A percentile compares a stretch with the other conserved stretches of the same genome.
Evolutionary conservation across 2,329 filamentous ascomycete species (phyloP).

Genomic region (Dendrostoma leiphaemia): DNA sequence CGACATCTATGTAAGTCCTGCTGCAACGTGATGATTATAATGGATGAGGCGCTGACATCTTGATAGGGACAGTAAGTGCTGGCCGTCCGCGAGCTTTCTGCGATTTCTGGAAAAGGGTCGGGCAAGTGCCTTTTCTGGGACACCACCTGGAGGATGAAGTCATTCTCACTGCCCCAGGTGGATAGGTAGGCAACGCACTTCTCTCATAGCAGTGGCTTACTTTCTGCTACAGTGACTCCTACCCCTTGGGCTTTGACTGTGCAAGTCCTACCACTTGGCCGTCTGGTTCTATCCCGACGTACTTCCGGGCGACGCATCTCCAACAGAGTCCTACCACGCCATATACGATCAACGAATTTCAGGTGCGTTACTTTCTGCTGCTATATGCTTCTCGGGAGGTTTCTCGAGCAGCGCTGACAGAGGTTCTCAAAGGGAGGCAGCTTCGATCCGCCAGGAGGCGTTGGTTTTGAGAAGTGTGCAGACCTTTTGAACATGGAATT

Average conservation of each 20-base stretch:
- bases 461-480: constrained; percentile 67
- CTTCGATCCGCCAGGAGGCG: constrained; percentile 73
- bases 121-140: no score
- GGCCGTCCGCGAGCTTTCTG: background rate
- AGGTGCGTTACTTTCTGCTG: background rate
- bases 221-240: constrained; percentile 50
- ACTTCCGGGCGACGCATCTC: constrained; percentile 52
- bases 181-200: no score
- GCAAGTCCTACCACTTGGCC: constrained; percentile 64
- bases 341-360: constrained; percentile 48
- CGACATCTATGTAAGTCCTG: constrained; percentile 53
- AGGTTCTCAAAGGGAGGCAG: constrained; percentile 55
- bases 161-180: no score
- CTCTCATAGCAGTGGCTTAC: background rate
- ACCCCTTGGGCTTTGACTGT: constrained; percentile 62
- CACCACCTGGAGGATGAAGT: no score
- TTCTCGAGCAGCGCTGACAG: no score
- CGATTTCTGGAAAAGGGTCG: background rate
- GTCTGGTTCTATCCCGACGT: constrained; percentile 50
- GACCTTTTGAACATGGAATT: constrained; percentile 69
- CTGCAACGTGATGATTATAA: background rate
- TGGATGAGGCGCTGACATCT: background rate
- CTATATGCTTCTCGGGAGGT: no score
- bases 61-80: constrained; percentile 5
- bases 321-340: constrained; percentile 64